Evolutionary conservation across 306 rosid genomes (phyloP).

Genomic region (Quercus cerris): DNA sequence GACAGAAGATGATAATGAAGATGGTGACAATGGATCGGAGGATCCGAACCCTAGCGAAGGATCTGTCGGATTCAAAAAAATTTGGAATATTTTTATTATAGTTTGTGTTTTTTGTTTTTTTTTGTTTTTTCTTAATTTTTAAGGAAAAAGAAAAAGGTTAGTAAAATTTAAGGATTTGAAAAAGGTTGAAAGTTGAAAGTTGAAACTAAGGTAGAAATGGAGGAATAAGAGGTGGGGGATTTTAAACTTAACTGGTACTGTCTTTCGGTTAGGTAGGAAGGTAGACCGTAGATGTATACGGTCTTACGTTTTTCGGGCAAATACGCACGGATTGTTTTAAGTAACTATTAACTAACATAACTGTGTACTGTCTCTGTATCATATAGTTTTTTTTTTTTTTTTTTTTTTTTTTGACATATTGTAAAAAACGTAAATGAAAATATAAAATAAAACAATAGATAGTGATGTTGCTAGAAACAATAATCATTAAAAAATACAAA

Average conservation of each 20-base stretch:
- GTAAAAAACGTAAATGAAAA: neutral
- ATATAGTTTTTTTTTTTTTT: no score
- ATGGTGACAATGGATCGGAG: constrained; percentile 42
- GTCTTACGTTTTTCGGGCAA: constrained; percentile 11
- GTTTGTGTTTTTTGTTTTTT: neutral
- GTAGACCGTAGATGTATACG: neutral
- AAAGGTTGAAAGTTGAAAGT: constrained; percentile 4
- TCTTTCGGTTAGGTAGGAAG: neutral
- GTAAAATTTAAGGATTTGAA: neutral
- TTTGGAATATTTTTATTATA: constrained; percentile 1
- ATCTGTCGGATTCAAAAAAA: constrained; percentile 52
- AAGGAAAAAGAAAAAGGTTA: no score
- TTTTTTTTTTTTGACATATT: neutral
- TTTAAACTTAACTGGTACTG: no score
- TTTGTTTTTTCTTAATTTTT: neutral
- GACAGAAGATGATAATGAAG: constrained; percentile 12
- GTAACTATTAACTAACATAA: neutral
- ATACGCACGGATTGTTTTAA: constrained; percentile 6
- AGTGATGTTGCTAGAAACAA: no score
- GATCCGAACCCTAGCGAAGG: constrained; percentile 53
- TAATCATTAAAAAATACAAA: no score
- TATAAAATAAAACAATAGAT: neutral
- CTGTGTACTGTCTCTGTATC: neutral
- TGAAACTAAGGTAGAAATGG: neutral
- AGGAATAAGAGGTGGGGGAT: neutral